Evolutionary conservation across 192 early-diverging fungal genomes (phyloP), one percentile per base, ranked within the genome.

Genomic region (Backusella mclennaniae): DNA sequence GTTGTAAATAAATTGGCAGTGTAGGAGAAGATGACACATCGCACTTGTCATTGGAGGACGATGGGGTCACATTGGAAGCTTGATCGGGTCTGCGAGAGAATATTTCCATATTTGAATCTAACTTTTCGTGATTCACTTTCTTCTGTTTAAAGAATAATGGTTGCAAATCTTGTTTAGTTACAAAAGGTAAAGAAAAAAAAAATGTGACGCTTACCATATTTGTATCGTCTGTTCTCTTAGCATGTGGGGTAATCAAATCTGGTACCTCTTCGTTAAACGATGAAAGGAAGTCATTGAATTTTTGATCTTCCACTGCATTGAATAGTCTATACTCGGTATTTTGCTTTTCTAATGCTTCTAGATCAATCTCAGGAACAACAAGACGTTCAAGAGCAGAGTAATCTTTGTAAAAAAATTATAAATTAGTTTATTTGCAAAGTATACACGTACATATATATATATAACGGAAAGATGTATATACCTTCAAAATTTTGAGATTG

Each of bases 1-100:
- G 70, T 71, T 71, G 70, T 7, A 71, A 44, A 7, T 49, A 71
- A 49, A 71, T 71, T 26, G 70, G 70, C 15, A 21, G 56, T 63
- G 56, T 63, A 63, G 23, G 56, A 29, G 56, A 29, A 63, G 56
- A 63, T 63, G 56, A 63, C 56, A 14, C 23, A 63, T 63, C 21
- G 23, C 14, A 63, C 56, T 63, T 63, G 56, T 63, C 56, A 63
- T 63, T 63, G 56, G 56, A 63, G 56, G 56, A 63, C 26, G 26
- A 23, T 63, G 56, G 21, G 56, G 56, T 63, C 56, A 63, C 56
- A 63, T 63, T 63, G 23, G 23, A 63, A 12, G 23, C 56, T 63
- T 63, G 56, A 63, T 63, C 26, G 3, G 56, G 56, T 63, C 12
- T 63, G 26, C 56, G 23, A 63, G 56, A 63, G 56, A 63, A 63